Percentiles rank a stretch among this genome's conserved stretches.
phyloP scores from a whole-genome alignment of 805 yeast species.

The Saturnispora sekii region DNA sequence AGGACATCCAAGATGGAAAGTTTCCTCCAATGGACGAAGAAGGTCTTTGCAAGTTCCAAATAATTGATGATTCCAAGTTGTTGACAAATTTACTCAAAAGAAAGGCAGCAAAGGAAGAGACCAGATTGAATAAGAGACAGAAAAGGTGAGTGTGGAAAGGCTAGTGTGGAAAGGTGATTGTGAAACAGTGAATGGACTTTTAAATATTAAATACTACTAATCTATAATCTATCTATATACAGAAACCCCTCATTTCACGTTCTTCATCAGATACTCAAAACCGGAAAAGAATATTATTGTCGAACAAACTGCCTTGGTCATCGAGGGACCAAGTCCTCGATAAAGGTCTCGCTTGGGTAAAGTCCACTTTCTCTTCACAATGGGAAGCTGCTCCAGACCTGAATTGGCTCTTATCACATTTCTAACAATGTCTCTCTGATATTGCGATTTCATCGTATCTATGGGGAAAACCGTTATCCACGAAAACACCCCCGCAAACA shows the following conservation, averaged over 20 bases:
- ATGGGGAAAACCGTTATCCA: conserved; percentile 74
- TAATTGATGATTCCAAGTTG: conserved; percentile 52
- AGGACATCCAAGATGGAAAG: conserved; percentile 23
- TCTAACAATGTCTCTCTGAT: conserved; percentile 65
- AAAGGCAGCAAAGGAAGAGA: conserved; percentile 24
- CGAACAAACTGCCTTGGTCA: conserved; percentile 59
- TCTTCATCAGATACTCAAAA: conserved; percentile 59
- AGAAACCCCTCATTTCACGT: conserved; percentile 29
- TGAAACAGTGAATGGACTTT: too few relatives aligned
- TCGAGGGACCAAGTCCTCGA: conserved; percentile 69
- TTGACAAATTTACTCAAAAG: conserved; percentile 51
- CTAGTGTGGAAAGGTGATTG: not conserved
- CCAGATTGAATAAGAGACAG: conserved; percentile 18
- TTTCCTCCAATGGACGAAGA: conserved; percentile 17
- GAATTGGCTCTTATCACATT: conserved; percentile 47
- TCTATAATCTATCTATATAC: not conserved
- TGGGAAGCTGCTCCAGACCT: conserved; percentile 35
- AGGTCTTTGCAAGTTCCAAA: conserved; percentile 24
- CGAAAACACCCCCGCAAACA: conserved; percentile 61
- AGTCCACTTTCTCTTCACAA: conserved; percentile 24
- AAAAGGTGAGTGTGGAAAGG: conserved; percentile 15
- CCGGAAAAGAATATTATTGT: conserved; percentile 69
- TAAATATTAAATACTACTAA: too few relatives aligned
- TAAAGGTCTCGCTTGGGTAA: conserved; percentile 47
- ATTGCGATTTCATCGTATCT: conserved; percentile 69